These are phyloP conservation scores for Fusarium verrucosum DNA, from an alignment of 2,329 filamentous ascomycete genomes.

Conservation along the genomic window DNA sequence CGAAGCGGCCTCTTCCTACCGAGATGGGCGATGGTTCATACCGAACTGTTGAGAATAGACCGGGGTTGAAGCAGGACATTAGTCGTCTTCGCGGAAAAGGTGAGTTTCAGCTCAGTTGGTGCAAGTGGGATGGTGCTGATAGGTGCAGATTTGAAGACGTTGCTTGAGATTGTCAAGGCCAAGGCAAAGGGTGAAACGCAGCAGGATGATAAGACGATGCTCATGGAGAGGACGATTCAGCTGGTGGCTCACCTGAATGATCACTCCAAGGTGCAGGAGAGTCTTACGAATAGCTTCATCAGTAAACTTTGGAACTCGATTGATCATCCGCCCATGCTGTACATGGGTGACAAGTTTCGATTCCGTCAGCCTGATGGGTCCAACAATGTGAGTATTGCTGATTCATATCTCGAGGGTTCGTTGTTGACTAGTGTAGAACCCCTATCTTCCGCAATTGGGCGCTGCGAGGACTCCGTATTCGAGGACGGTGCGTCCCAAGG, in stretches of 20 bases:
- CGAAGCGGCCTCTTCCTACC: slow-evolving; percentile 69
- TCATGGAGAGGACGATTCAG: slow-evolving; percentile 79
- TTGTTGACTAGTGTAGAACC: slow-evolving; percentile 59
- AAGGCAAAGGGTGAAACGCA: slow-evolving; percentile 71
- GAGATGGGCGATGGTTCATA: slow-evolving; percentile 72
- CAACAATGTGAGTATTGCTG: slow-evolving; percentile 60
- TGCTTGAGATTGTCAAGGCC: slow-evolving; percentile 67
- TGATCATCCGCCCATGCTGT: slow-evolving; percentile 76
- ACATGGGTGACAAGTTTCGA: slow-evolving; percentile 67
- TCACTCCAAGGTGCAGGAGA: slow-evolving; percentile 67
- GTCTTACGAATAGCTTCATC: slow-evolving; percentile 74
- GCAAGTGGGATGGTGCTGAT: slow-evolving; percentile 7
- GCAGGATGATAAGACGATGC: slow-evolving; percentile 78
- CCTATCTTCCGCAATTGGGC: slow-evolving; percentile 70
- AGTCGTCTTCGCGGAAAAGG: slow-evolving; percentile 36
- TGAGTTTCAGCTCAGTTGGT: background rate
- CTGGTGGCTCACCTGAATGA: slow-evolving; percentile 72
- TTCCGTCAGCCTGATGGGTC: slow-evolving; percentile 77
- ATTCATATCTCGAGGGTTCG: fast-evolving
- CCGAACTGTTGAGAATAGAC: slow-evolving; percentile 56
- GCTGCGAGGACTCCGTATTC: slow-evolving; percentile 74
- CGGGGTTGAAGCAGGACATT: slow-evolving; percentile 43
- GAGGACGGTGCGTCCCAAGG: slow-evolving; percentile 68
- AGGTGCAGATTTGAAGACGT: slow-evolving; percentile 67
- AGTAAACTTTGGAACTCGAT: slow-evolving; percentile 75